Percentiles rank a stretch among this genome's conserved stretches.
phyloP scores from a whole-genome alignment of 352 stramenopile genomes.

The Phytophthora pinifolia region DNA sequence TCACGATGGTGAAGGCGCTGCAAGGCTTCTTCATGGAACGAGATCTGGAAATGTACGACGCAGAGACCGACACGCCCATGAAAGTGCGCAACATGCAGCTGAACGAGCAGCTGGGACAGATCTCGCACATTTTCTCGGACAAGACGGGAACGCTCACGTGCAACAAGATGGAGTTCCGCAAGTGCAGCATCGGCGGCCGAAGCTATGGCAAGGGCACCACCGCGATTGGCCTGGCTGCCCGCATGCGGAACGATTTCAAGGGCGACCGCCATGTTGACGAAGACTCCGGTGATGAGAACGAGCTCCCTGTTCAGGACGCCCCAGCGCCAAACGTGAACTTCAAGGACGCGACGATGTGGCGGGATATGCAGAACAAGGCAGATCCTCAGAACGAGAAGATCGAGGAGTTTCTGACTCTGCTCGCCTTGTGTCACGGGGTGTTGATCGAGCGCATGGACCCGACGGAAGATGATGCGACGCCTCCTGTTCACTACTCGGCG shows the following conservation, averaged over 20 bases:
- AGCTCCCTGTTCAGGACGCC: slow-evolving; percentile 23
- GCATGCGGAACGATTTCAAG: slow-evolving; percentile 66
- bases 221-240: slow-evolving; percentile 71
- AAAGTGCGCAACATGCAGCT: slow-evolving; percentile 86
- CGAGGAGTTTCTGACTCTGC: slow-evolving; percentile 80
- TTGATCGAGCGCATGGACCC: slow-evolving; percentile 90
- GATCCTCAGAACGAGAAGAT: slow-evolving; percentile 57
- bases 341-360: slow-evolving; percentile 62
- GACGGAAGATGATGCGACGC: slow-evolving; percentile 26
- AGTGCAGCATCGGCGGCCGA: slow-evolving; percentile 79
- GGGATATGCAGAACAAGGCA: slow-evolving; percentile 44
- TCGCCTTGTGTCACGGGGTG: slow-evolving; percentile 95
- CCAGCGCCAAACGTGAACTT: slow-evolving; percentile 79
- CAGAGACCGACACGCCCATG: slow-evolving; percentile 65
- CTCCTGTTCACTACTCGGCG: slow-evolving; percentile 76
- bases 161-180: slow-evolving; percentile 92
- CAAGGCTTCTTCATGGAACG: slow-evolving; percentile 88
- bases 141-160: slow-evolving; percentile 88
- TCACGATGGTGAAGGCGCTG: slow-evolving; percentile 89
- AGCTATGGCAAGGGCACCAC: slow-evolving; percentile 87
- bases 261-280: slow-evolving; percentile 40
- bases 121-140: slow-evolving; percentile 98
- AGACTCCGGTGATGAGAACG: slow-evolving; percentile 42
- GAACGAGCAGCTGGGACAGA: slow-evolving; percentile 87
- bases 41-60: slow-evolving; percentile 88